Evolutionary conservation across 495 filamentous ascomycete species (phyloP), one percentile per base, ranked within the genome.

Genomic region (Rhypophila decipiens): DNA sequence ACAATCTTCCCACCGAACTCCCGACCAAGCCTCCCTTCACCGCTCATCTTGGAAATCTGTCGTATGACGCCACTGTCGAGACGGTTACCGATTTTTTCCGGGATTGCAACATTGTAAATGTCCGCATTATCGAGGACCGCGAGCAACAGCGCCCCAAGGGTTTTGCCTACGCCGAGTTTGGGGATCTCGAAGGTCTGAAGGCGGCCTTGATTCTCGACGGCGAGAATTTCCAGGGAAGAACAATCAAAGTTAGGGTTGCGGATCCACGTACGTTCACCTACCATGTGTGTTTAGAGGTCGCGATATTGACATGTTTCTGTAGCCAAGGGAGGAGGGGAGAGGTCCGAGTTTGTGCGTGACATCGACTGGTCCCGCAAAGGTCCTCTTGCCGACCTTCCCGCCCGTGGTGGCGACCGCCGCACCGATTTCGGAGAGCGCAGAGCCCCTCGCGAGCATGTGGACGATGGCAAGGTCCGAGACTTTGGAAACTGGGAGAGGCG

Each of bases 151-250:
- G 86, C 58, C 93, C 93, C 39, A 98, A 98, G 76, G 93, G 93
- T 34, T 98, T 98, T 60, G 93, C 90, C 36, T 98, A 98, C 68
- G 90, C 94, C 41, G 94, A 97, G 60, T 98, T 96, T 59, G 83
- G 75, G 47, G 85, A 83, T 34, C 74, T 90, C 15, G 90, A 95
- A 44, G 93, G 94, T 36, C 71, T 98, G 57, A 90, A 96, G 73
- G 85, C 87, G 55, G 94, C 94, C 22, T 73, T 98, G 42, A 86
- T 87, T 34, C 76, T 90, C 46, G 87, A 85, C 52, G 86, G 86
- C 39, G 72, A 76, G 20, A 79, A 79, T 48, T 87, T 98, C 59
- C 82, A 90, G 65, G 91, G 90, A 35, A 79, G 93, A 39, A 85
- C 80, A 51, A 90, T 98, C 59, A 79, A 87, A 53, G 80, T 96